Base-by-base conservation (phyloP, 768 basidiomycete species). In the Lactarius vividus region DNA sequence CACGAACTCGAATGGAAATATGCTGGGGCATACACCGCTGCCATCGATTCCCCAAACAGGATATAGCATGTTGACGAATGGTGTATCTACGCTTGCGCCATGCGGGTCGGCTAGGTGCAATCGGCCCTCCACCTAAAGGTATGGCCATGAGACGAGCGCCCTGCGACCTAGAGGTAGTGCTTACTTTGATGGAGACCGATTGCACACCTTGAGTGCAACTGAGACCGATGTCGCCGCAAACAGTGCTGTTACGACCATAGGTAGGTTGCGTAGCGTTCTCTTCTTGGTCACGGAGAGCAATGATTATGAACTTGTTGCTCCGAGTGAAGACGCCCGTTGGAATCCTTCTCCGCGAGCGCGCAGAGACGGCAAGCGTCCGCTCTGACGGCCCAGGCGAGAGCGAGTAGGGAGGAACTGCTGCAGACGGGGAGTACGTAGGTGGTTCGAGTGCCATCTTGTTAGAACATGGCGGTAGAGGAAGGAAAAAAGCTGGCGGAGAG, bases 381-480 rank as follows among this genome's bases (percentile, higher is more conserved):
- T 90, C 88, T 31, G 81, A 84, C 2, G 74, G 76, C 4, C 79
- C 73, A 39, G 84, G 86, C 31, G 81, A 80, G 40, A 73, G 80
- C 57, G 88, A 85, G 71, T 90, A 91, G 9, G 76, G 72, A 1
- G 88, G 88, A 1, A 82, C 79, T 31, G 83, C 83, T 2, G 75
- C 74, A 7, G 86, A 82, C 2, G 83, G 79, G 0, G 85, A 79
- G 72, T 89, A 89, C 7, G 72, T 73, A 23, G 88, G 85, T 37
- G 86, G 77, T 16, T 55, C 53, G 29, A 23, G 40, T 23, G 40
- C 6, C 49, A 28, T 31, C 28, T 67, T 35, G 56, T 58, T 13
- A 29, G 35, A 4, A 39, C 29, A 62, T 15, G 28, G 8, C 9
- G 39, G 49, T 15, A 16, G 18, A 7, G 44, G 49, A 4, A 18